Percentiles rank a stretch among this genome's conserved stretches.
Conservation (phyloP, 2,329 filamentous ascomycete genomes). For the Daldinia sp. region DNA sequence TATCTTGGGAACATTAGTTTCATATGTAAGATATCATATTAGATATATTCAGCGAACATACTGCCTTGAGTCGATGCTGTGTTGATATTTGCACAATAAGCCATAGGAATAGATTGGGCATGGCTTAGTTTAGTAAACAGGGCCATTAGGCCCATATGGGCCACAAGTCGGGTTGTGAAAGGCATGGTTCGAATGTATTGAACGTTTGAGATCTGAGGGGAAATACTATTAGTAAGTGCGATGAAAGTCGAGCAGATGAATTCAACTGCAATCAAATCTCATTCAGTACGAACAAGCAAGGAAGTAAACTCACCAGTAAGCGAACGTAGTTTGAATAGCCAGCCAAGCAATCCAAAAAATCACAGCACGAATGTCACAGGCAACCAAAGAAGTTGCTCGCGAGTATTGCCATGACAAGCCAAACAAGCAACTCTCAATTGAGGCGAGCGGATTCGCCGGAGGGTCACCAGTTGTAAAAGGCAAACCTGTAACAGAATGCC, state of each 20-base stretch:
- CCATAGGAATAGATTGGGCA: conserved; percentile 46
- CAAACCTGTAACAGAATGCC: conserved; percentile 14
- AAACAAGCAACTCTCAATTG: conserved; percentile 23
- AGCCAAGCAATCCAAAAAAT: conserved; percentile 23
- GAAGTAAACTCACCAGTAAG: conserved; percentile 21
- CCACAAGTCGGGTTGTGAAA: conserved; percentile 30
- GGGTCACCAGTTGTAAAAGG: conserved; percentile 15
- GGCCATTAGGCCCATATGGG: conserved; percentile 37
- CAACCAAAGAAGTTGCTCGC: conserved; percentile 26
- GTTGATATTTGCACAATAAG: conserved; percentile 58
- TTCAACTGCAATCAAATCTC: not conserved
- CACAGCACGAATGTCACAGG: conserved; percentile 30
- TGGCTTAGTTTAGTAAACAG: conserved; percentile 33
- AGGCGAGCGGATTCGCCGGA: conserved; percentile 7
- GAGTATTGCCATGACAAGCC: conserved; percentile 35
- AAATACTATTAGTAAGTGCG: conserved; percentile 18
- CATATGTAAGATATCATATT: conserved; percentile 7
- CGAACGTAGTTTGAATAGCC: conserved; percentile 17
- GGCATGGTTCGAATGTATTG: conserved; percentile 36
- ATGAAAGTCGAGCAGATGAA: not conserved
- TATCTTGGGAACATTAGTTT: conserved; percentile 52
- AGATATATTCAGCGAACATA: conserved; percentile 45
- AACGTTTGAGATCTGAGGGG: conserved; percentile 16
- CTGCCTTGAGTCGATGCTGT: conserved; percentile 53
- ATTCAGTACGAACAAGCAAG: not conserved